Evolutionary conservation across 306 rosid species (phyloP).

Genomic region (Dalbergia oliveri): DNA sequence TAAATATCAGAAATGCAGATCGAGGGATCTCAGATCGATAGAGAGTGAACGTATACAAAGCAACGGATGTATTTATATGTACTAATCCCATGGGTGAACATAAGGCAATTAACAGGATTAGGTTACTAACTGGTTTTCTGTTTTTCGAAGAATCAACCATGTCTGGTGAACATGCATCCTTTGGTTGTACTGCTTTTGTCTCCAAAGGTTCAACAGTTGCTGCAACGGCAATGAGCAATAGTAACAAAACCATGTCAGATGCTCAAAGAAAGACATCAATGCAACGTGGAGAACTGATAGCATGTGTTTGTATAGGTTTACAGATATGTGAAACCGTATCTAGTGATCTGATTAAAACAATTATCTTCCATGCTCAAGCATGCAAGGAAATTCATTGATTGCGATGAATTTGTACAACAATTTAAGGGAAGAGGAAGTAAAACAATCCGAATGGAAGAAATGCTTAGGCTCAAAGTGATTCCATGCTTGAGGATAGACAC

Average conservation of each 20-base stretch:
- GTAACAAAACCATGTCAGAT: constrained; percentile 45
- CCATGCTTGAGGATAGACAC: no score
- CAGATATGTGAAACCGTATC: not conserved
- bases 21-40: not conserved
- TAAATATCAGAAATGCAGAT: constrained; percentile 13
- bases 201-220: constrained; percentile 58
- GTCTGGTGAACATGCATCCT: constrained; percentile 57
- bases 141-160: constrained; percentile 59
- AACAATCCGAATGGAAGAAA: no score
- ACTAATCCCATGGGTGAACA: not conserved
- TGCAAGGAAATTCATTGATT: constrained; percentile 14
- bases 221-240: constrained; percentile 52
- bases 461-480: no score
- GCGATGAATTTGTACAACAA: not conserved
- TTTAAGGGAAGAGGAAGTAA: no score
- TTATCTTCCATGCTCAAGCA: constrained; percentile 16
- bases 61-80: not conserved
- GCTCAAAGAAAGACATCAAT: constrained; percentile 37
- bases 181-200: constrained; percentile 49
- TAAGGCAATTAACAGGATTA: constrained; percentile 36
- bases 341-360: constrained; percentile 7
- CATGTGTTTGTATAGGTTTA: constrained; percentile 17
- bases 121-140: constrained; percentile 72
- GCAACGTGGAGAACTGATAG: constrained; percentile 29
- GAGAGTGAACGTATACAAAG: constrained; percentile 4